Conservation (phyloP, 371 early-diverging fungal species). For the Zopfochytrium polystomum region DNA sequence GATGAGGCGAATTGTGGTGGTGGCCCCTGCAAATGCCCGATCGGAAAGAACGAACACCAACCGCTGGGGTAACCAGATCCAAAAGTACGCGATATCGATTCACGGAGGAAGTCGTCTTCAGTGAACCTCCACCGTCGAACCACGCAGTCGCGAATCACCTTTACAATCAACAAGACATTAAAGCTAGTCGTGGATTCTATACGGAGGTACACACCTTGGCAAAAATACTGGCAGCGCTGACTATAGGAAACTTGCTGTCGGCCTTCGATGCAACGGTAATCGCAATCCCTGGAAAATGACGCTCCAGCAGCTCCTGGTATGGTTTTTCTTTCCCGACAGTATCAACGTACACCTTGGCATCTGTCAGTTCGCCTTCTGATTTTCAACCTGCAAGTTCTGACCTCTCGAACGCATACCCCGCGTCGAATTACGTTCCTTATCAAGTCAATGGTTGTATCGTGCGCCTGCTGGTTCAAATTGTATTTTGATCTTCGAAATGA, state of each 20-base stretch:
- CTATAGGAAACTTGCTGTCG: constrained; percentile 92
- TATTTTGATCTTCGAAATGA: constrained; percentile 64
- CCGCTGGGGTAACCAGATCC: constrained; percentile 98
- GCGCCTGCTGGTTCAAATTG: constrained; percentile 93
- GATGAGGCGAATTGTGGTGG: neutral
- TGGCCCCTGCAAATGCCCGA: neutral
- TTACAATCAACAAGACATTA: neutral
- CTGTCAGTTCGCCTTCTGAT: too few relatives aligned
- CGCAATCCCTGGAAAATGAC: constrained; percentile 65
- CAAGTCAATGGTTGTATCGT: constrained; percentile 86
- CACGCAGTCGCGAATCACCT: constrained; percentile 87
- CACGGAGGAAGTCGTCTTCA: constrained; percentile 48
- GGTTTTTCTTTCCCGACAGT: constrained; percentile 92
- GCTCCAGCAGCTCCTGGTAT: constrained; percentile 75
- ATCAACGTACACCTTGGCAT: constrained; percentile 93
- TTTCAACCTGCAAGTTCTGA: constrained; percentile 28
- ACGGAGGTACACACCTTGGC: constrained; percentile 74
- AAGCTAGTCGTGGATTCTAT: neutral
- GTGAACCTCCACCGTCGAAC: constrained; percentile 79
- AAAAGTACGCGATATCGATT: constrained; percentile 57
- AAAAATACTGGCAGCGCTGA: constrained; percentile 98
- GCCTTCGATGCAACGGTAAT: constrained; percentile 94
- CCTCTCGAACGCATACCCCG: constrained; percentile 73
- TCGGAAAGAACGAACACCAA: constrained; percentile 23
- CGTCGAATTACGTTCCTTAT: constrained; percentile 62